Base-by-base conservation (phyloP, 192 early-diverging fungal genomes). In the Linnemannia zychae region DNA sequence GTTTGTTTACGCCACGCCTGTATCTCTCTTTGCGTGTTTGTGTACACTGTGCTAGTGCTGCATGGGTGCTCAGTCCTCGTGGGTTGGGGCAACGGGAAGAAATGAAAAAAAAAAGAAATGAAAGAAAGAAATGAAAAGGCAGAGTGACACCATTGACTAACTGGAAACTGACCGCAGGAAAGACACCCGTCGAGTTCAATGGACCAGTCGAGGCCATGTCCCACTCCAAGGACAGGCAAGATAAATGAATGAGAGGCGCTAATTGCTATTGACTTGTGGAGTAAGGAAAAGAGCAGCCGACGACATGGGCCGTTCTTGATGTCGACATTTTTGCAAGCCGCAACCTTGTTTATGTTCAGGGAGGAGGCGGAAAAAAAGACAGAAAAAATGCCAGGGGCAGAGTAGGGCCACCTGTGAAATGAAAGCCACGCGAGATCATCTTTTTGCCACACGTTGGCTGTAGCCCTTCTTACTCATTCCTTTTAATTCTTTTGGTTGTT, bases 351-450 rank as follows among this genome's bases (percentile, higher is more conserved):
- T 63, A 4, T 63, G 57, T 16, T 0, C 9, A 63, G 31, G 57
- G 57, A 0, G 24, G 28, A 31, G 22, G 9, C 28, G 57, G 57
- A 28, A 63, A 24, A 63, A 63, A 28, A 33, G 31, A 0, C 11
- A 11, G 12, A 63, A 63, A 63, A 24, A 63, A 63, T 13, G 57
- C 15, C 24, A 11, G 48, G 48, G 48, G 48, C 24, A 33, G 57
- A 3, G 28, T 28, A 28, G 57, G 12, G 57, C 57, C 28, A 31
- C 28, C 24, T 3, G 57, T 63, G 15, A 63, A 31, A 63, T 63
- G 57, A 63, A 63, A 63, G 28, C 57, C 57, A 63, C 57, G 57
- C 57, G 57, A 63, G 57, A 63, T 60, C n/a, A 31, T 50, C 18
- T 3, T 18, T 50, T 31, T 63, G 24, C 12, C 57, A 24, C 24